A percentile compares a stretch with the other conserved stretches of the same genome.
These are phyloP conservation scores for Ogataea hybrid DNA, from an alignment of 1,139 yeast species.

Conservation along the genomic window DNA sequence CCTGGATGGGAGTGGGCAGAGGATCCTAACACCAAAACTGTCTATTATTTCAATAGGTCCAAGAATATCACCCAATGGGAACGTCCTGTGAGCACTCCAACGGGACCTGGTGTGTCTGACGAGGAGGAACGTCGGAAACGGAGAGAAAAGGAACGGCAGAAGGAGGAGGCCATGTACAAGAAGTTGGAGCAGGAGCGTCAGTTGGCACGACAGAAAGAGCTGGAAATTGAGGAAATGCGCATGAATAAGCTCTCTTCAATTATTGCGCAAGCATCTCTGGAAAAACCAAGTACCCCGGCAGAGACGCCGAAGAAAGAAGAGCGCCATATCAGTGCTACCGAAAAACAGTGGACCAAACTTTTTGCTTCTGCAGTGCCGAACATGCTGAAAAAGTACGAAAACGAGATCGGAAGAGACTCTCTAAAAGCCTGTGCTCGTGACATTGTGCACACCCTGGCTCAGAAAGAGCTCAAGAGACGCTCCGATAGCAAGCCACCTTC, in stretches of 20 bases:
- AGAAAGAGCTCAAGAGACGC: constrained; percentile 58
- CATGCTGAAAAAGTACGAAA: constrained; percentile 62
- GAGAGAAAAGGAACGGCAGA: constrained; percentile 26
- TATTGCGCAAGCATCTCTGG: constrained; percentile 30
- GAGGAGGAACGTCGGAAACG: constrained; percentile 27
- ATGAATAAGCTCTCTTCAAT: constrained; percentile 25
- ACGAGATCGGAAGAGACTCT: constrained; percentile 67
- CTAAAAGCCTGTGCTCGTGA: constrained; percentile 80
- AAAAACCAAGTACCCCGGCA: constrained; percentile 4
- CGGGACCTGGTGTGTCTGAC: constrained; percentile 12
- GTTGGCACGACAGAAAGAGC: constrained; percentile 22
- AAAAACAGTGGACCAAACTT: constrained; percentile 51
- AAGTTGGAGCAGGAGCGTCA: constrained; percentile 26
- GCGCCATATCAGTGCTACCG: constrained; percentile 3
- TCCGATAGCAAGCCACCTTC: constrained; percentile 42
- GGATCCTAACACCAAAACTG: constrained; percentile 39
- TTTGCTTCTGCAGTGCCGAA: constrained; percentile 84
- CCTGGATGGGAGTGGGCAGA: constrained; percentile 54
- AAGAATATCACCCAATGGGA: constrained; percentile 58
- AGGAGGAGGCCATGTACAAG: constrained; percentile 24
- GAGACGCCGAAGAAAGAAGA: constrained; percentile 16
- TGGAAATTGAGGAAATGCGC: constrained; percentile 24
- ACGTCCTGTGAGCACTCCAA: constrained; percentile 38
- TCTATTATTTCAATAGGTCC: constrained; percentile 55
- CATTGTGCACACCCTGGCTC: constrained; percentile 58